Base-by-base conservation (phyloP, 202 grass and related monocot genomes). In the Sporobolus alterniflorus region DNA sequence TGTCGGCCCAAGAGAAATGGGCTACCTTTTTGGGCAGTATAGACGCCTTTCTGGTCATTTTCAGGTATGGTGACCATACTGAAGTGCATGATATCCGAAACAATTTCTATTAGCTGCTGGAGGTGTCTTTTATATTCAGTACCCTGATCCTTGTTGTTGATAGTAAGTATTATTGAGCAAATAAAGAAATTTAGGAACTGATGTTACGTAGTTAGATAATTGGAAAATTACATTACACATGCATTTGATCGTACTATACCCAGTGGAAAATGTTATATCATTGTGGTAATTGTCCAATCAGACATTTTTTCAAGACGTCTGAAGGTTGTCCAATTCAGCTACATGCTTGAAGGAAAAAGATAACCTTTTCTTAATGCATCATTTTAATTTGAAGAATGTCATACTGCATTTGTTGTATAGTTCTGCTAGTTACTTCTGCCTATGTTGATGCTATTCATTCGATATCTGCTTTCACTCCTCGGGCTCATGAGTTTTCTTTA, bases 11-110 rank as follows among this genome's bases (percentile, higher is more conserved):
- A 94, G 88, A 63, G 97, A 99, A 92, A 96, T 96, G 93, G 97
- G 91, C 79, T 99, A 89, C 78, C 93, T 99, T 54, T 99, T 99
- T 84, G 97, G 97, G 61, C 97, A 99, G 75, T 99, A 99, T 71
- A 96, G 84, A 74, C 93, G 97, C n/a, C 91, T 99, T 88, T 88
- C 86, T 84, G 97, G 97, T 59, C 93, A 99, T 88, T 99, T 99
- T 83, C 97, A 99, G 93, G 97, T 98, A 91, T 24, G 64, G n/a
- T 32, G 21, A 52, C 62, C 29, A 26, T 78, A 77, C 65, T 61
- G 40, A 50, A 21, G 22, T 79, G 60, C 33, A 78, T 83, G 61
- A 48, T 74, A 87, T 44, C 22, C 0, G 34, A 74, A 47, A 80
- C 46, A 85, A 57, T 76, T 36, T 46, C 31, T 51, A 12, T 67